Evolutionary conservation across 352 stramenopile species (phyloP).

Genomic region (Chrysophaeum taylorii): DNA sequence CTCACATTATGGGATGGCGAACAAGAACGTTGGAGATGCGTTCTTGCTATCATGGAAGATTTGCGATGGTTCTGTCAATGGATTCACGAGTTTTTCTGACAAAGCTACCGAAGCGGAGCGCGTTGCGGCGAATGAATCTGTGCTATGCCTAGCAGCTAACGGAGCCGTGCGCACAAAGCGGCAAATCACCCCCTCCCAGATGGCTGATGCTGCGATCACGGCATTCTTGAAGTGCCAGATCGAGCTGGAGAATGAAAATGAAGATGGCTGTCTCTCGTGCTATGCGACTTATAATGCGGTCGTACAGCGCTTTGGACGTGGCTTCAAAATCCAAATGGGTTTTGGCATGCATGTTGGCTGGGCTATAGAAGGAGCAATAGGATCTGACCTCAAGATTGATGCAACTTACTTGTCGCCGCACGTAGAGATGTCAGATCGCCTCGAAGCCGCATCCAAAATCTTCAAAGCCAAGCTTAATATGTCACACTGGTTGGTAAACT

Average conservation of each 20-base stretch:
- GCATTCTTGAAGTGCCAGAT: slow-evolving; percentile 75
- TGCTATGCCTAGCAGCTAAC: slow-evolving; percentile 14
- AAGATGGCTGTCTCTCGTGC: slow-evolving; percentile 9
- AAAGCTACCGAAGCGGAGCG: slow-evolving; percentile 12
- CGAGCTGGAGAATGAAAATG: slow-evolving; percentile 72
- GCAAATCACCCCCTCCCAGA: slow-evolving; percentile 50
- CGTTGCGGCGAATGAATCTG: not conserved
- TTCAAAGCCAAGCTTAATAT: slow-evolving; percentile 67
- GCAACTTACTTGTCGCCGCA: slow-evolving; percentile 90
- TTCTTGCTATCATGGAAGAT: slow-evolving; percentile 74
- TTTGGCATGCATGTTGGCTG: slow-evolving; percentile 91
- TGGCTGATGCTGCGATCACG: slow-evolving; percentile 72
- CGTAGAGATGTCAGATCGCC: slow-evolving; percentile 81
- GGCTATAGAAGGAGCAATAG: slow-evolving; percentile 88
- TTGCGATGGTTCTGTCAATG: slow-evolving; percentile 59
- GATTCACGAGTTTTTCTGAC: slow-evolving; percentile 64
- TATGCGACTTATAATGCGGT: slow-evolving; percentile 31
- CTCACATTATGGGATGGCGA: slow-evolving; percentile 51
- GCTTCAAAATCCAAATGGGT: slow-evolving; percentile 75
- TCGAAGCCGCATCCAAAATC: slow-evolving; percentile 86
- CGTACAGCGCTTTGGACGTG: slow-evolving; percentile 52
- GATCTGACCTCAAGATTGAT: slow-evolving; percentile 87
- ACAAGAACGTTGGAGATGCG: slow-evolving; percentile 77
- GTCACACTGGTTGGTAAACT: slow-evolving; percentile 62
- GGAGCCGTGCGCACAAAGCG: slow-evolving; percentile 40